Base-by-base conservation (phyloP, 306 rosid species). In the Inga oerstediana region DNA sequence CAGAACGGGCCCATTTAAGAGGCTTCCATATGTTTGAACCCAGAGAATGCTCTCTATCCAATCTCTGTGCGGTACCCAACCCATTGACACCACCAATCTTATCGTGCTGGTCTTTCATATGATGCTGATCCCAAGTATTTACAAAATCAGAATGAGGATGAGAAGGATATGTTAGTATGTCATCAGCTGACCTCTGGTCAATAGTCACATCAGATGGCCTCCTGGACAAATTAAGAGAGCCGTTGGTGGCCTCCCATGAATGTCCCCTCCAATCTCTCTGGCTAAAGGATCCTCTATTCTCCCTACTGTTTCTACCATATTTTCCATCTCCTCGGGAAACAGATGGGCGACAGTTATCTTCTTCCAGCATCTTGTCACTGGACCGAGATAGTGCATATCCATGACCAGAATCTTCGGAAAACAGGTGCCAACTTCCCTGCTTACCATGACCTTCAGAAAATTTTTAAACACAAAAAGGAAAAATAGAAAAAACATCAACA, bases 391-490 rank as follows among this genome's bases (percentile, higher is more conserved):
- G 83, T 8, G 73, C 88, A 75, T 92, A 92, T n/a, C 97, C 94
- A 79, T 90, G 95, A 76, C 93, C 94, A 78, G 97, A 79, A 20
- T 94, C 99, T 72, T 96, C 98, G 1, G 98, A 51, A 83, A 90
- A 93, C 74, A 89, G 59, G 87, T 92, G 97, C 98, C 97, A 96
- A 79, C 94, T 91, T 73, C 94, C 97, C 95, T 90, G 98, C 93
- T 89, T 97, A 85, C 95, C 97, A 87, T 91, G 95, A 87, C 99
- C 99, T 97, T 89, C 91, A 88, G 85, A 86, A 89, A 88, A 87
- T 80, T 78, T 86, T 74, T 22, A 80, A 82, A 84, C 79, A 83
- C 87, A 67, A 80, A 80, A 82, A 48, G 20, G 17, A 14, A 82
- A 69, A 82, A 46, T 10, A 15, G 70, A 35, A 81, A 83, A 84